A percentile compares a stretch with the other conserved stretches of the same genome.
These are phyloP conservation scores for Emmonsia crescens DNA, from an alignment of 2,329 filamentous ascomycete genomes.

Conservation along the genomic window DNA sequence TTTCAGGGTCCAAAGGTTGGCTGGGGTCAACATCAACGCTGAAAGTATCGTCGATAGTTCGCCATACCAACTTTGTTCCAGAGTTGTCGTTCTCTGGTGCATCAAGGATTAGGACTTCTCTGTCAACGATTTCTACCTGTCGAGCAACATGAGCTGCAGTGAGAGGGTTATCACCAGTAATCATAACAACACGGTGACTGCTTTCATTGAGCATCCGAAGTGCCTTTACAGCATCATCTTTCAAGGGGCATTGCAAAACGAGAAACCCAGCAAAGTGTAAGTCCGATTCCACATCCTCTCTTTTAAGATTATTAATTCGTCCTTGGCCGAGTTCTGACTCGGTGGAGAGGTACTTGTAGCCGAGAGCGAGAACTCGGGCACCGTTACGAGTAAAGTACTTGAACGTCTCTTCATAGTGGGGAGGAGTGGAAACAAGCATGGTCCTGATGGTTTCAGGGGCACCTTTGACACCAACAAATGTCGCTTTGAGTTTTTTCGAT, in stretches of 20 bases:
- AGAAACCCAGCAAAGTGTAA: constrained; percentile 90
- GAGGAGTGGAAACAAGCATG: constrained; percentile 73
- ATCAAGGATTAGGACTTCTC: constrained; percentile 88
- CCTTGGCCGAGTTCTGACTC: constrained; percentile 72
- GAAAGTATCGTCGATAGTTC: constrained; percentile 82
- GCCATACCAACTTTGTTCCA: constrained; percentile 79
- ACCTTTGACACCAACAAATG: constrained; percentile 92
- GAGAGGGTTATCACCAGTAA: constrained; percentile 94
- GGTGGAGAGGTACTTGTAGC: constrained; percentile 78
- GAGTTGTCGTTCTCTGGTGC: constrained; percentile 81
- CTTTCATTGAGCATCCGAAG: constrained; percentile 98
- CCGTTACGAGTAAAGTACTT: constrained; percentile 97
- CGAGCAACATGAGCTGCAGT: constrained; percentile 92
- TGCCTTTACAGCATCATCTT: constrained; percentile 88
- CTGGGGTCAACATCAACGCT: constrained; percentile 77
- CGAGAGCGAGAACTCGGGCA: constrained; percentile 83
- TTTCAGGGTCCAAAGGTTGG: constrained; percentile 66
- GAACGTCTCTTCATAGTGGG: constrained; percentile 92
- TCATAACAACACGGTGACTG: constrained; percentile 97
- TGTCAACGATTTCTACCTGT: constrained; percentile 94
- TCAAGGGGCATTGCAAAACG: constrained; percentile 87
- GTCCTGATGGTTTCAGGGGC: constrained; percentile 93
- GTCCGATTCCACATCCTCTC: constrained; percentile 78
- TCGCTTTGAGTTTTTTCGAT: constrained; percentile 66
- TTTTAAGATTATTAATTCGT: constrained; percentile 86